Conservation (phyloP, 2,329 filamentous ascomycete genomes). For the Parastagonospora avenae region DNA sequence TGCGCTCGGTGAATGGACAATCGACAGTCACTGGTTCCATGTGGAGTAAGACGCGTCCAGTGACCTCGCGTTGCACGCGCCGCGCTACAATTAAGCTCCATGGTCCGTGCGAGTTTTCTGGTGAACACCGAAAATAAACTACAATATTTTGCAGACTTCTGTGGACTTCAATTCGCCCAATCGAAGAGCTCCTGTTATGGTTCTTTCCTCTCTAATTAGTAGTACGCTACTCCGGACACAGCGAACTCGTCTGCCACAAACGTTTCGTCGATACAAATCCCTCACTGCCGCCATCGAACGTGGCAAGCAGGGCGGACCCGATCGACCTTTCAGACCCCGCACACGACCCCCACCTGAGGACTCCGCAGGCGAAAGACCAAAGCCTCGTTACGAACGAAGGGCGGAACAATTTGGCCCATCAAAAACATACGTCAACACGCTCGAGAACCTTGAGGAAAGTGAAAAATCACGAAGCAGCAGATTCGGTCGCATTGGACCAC, state of each 20-base stretch:
- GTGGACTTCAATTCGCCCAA: neutral
- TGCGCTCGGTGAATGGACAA: too few species aligned
- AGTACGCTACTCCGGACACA: constrained; percentile 22
- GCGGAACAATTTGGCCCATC: constrained; percentile 13
- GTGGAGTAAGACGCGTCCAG: constrained; percentile 9
- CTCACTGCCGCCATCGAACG: constrained; percentile 41
- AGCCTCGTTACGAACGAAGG: constrained; percentile 2
- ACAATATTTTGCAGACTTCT: neutral
- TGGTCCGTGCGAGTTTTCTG: constrained; percentile 3
- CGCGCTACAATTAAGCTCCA: constrained; percentile 1
- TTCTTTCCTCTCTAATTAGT: constrained; percentile 19
- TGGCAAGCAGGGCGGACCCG: constrained; percentile 21
- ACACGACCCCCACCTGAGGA: constrained; percentile 6
- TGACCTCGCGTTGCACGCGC: constrained; percentile 16
- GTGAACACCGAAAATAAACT: neutral
- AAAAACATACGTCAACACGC: too few species aligned
- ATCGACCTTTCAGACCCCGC: constrained; percentile 14
- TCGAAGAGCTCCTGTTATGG: constrained; percentile 19
- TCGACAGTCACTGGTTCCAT: too few species aligned
- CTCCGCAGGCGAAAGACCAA: neutral
- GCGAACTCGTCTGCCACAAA: constrained; percentile 13
- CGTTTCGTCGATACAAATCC: constrained; percentile 37
- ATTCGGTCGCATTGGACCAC: constrained; percentile 8
- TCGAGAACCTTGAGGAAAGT: neutral
- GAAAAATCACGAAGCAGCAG: constrained; percentile 3